These are phyloP conservation scores for Candida nemodendra DNA, from an alignment of 805 yeast genomes.

Conservation along the genomic window DNA sequence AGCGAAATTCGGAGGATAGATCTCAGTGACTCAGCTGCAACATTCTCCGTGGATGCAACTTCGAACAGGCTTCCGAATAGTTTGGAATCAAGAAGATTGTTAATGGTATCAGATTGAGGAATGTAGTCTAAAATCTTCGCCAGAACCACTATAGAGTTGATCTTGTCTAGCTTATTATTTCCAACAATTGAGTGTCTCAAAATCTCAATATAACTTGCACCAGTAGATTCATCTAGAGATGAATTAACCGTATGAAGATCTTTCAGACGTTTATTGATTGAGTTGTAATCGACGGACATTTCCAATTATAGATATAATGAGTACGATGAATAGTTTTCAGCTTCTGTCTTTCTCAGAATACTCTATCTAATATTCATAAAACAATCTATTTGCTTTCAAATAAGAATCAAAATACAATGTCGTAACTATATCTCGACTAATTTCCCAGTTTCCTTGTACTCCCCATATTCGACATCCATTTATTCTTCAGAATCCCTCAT, in stretches of 20 bases:
- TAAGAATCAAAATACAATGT: too few relatives aligned
- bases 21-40: constrained; percentile 26
- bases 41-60: constrained; percentile 17
- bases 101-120: constrained; percentile 32
- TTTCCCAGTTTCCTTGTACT: too few relatives aligned
- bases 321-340: too few relatives aligned
- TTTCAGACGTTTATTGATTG: constrained; percentile 28
- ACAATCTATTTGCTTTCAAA: too few relatives aligned
- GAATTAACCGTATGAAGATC: constrained; percentile 19
- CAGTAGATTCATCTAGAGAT: constrained; percentile 23
- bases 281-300: constrained; percentile 22
- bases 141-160: constrained; percentile 52
- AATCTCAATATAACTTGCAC: constrained; percentile 17
- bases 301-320: too few relatives aligned
- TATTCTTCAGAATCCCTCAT: too few relatives aligned
- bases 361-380: too few relatives aligned
- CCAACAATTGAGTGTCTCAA: constrained; percentile 44
- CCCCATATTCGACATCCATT: too few relatives aligned
- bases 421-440: too few relatives aligned
- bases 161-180: constrained; percentile 47
- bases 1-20: constrained; percentile 31
- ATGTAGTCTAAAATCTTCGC: constrained; percentile 51
- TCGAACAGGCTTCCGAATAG: constrained; percentile 25
- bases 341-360: too few relatives aligned
- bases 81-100: constrained; percentile 20